These are phyloP conservation scores for Aspergillus sclerotialis DNA, from an alignment of 2,329 filamentous ascomycete species.

Conservation along the genomic window DNA sequence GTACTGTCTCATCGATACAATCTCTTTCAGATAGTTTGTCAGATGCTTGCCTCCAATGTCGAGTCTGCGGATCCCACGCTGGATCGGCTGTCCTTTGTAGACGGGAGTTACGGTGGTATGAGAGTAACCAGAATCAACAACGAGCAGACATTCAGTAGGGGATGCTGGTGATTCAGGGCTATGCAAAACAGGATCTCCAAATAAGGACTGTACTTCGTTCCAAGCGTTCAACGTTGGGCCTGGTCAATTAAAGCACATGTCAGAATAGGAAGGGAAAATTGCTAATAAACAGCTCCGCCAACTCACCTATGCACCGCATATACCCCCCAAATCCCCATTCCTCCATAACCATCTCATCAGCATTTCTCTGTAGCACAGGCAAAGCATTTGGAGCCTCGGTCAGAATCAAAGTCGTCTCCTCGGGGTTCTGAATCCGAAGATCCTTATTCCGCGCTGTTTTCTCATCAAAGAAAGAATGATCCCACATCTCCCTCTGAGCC, in stretches of 20 bases:
- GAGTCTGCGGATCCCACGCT: slow-evolving; percentile 73
- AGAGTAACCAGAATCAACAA: slow-evolving; percentile 89
- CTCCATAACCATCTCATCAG: slow-evolving; percentile 95
- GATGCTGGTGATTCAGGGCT: slow-evolving; percentile 34
- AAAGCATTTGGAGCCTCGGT: slow-evolving; percentile 81
- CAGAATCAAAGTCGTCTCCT: slow-evolving; percentile 75
- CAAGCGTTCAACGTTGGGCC: slow-evolving; percentile 74
- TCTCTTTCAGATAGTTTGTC: slow-evolving; percentile 84
- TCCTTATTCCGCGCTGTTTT: slow-evolving; percentile 51
- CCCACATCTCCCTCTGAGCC: slow-evolving; percentile 91
- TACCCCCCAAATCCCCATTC: slow-evolving; percentile 91
- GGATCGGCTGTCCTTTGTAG: slow-evolving; percentile 70
- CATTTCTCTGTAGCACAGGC: slow-evolving; percentile 74
- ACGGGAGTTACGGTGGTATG: slow-evolving; percentile 87
- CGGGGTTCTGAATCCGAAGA: slow-evolving; percentile 50
- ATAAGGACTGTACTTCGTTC: slow-evolving; percentile 65
- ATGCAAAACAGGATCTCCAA: slow-evolving; percentile 49
- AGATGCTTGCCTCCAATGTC: slow-evolving; percentile 89
- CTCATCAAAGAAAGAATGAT: slow-evolving; percentile 71
- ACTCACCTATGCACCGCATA: slow-evolving; percentile 63
- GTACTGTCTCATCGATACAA: slow-evolving; percentile 85
- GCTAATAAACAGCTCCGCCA: background rate
- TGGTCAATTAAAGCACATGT: slow-evolving; percentile 23
- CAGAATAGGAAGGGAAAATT: background rate
- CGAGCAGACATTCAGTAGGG: slow-evolving; percentile 73